Evolutionary conservation across 108 stramenopile species (phyloP).

Genomic region (Pseudonitzschia delicatissima): DNA sequence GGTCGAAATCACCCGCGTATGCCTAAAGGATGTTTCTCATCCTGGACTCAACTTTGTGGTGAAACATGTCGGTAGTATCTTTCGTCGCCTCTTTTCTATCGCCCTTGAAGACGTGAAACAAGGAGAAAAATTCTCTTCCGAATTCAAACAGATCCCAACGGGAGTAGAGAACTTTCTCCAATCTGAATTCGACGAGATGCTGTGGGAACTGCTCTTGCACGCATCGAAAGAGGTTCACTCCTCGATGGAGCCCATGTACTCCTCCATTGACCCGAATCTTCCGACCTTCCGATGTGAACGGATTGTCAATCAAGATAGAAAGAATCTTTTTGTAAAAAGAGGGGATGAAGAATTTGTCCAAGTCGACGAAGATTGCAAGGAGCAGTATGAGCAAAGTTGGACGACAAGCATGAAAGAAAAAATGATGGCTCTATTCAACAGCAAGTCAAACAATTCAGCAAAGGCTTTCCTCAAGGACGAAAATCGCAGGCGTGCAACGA

Average conservation of each 20-base stretch:
- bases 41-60: constrained; percentile 68
- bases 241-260: constrained; percentile 60
- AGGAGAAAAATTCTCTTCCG: constrained; percentile 33
- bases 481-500: constrained; percentile 22
- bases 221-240: constrained; percentile 46
- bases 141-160: constrained; percentile 40
- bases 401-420: constrained; percentile 7
- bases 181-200: constrained; percentile 53
- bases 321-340: neutral
- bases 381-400: constrained; percentile 9
- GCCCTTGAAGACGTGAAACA: constrained; percentile 44
- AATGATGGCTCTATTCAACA: neutral
- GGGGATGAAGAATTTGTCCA: neutral
- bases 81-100: constrained; percentile 52
- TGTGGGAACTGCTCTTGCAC: constrained; percentile 57
- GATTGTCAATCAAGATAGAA: neutral
- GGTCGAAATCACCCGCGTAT: constrained; percentile 47
- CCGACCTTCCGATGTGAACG: constrained; percentile 34
- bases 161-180: constrained; percentile 40
- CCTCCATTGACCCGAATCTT: constrained; percentile 51
- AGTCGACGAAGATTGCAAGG: constrained; percentile 5
- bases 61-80: constrained; percentile 66
- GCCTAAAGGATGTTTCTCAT: constrained; percentile 42
- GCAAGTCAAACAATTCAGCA: constrained; percentile 4
- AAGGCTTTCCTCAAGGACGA: constrained; percentile 44